A percentile compares a stretch with the other conserved stretches of the same genome.
phyloP scores from a whole-genome alignment of 2,329 filamentous ascomycete species.

The Apiospora sp. region DNA sequence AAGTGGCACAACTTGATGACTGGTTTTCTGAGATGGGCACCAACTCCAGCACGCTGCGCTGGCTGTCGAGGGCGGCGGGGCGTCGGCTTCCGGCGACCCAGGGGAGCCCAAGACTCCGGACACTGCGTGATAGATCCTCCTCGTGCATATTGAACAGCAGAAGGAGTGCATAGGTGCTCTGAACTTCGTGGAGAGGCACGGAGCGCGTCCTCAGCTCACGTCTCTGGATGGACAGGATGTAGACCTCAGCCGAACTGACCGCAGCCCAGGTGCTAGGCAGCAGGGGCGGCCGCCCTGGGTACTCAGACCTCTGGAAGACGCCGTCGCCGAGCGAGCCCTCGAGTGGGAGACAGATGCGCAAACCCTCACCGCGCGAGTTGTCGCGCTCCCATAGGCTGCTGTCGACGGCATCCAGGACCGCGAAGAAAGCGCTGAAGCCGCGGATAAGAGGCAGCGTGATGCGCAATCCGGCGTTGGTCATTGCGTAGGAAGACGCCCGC shows the following conservation, averaged over 20 bases:
- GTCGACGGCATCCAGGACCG: background rate
- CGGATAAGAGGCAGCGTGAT: conserved; percentile 5
- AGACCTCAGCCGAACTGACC: background rate
- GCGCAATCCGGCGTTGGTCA: background rate
- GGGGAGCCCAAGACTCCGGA: background rate
- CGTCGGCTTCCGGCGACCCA: background rate
- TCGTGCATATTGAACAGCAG: background rate
- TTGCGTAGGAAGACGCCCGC: background rate
- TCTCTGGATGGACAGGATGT: background rate
- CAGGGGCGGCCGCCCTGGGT: background rate
- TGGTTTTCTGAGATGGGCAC: background rate
- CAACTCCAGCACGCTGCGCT: background rate
- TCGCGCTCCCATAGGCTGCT: background rate
- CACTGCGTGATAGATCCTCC: background rate
- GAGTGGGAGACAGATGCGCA: background rate
- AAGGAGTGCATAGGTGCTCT: background rate
- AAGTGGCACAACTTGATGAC: background rate
- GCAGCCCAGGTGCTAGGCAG: conserved; percentile 5
- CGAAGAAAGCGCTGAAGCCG: background rate
- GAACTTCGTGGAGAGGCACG: background rate
- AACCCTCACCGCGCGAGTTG: background rate
- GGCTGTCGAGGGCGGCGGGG: background rate
- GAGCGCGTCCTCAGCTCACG: background rate
- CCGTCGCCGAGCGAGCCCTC: background rate
- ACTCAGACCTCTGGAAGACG: background rate